Conservation (phyloP, 1,139 yeast species). For the Taphrina communis region DNA sequence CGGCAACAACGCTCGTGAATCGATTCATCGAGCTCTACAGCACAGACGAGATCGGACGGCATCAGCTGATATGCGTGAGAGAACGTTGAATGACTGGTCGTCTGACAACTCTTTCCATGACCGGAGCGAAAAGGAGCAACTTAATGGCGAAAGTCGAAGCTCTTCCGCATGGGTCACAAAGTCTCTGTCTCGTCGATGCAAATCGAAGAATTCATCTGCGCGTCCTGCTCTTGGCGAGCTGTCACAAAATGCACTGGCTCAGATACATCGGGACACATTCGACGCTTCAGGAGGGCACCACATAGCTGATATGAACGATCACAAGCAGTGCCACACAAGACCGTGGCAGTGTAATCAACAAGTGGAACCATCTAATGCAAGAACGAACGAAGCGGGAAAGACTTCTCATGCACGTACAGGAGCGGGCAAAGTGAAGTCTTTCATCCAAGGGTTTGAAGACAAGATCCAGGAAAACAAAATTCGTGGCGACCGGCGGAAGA, state of each 20-base stretch:
- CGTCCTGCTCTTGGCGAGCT: not conserved
- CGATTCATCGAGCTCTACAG: not conserved
- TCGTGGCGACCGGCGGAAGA: not conserved
- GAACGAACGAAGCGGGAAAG: not conserved
- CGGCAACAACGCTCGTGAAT: not conserved
- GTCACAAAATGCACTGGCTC: not conserved
- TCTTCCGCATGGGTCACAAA: not conserved
- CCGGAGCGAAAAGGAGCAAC: not conserved
- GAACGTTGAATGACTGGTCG: constrained; percentile 22
- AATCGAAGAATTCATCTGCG: not conserved
- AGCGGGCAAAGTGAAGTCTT: constrained; percentile 3
- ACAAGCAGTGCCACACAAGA: not conserved
- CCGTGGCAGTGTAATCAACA: not conserved
- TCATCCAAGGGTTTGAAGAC: constrained; percentile 22
- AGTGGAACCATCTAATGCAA: not conserved
- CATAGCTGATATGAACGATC: not conserved
- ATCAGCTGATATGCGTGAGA: constrained; percentile 13
- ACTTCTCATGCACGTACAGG: not conserved
- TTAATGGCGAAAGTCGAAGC: not conserved
- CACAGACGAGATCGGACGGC: not conserved
- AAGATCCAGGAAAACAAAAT: constrained; percentile 14
- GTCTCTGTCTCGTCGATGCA: not conserved
- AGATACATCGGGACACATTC: not conserved
- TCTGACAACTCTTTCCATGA: constrained; percentile 10
- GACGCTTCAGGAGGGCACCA: not conserved